Percentiles rank a stretch among this genome's conserved stretches.
phyloP scores from a whole-genome alignment of 1,284 basidiomycete genomes.

The Chondrostereum purpureum region DNA sequence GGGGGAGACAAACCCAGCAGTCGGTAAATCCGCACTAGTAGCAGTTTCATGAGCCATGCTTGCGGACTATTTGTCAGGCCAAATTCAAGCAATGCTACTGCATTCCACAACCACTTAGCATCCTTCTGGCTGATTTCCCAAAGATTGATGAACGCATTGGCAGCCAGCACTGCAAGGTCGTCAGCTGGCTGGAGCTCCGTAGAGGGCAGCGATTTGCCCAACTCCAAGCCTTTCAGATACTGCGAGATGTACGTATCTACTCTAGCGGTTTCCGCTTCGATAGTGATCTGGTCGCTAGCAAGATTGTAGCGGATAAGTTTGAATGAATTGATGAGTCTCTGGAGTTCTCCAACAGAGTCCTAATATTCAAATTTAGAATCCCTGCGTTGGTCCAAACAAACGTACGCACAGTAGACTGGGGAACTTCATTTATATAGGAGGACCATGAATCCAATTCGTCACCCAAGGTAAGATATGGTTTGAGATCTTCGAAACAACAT shows the following conservation, averaged over 20 bases:
- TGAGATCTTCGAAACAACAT: slow-evolving; percentile 82
- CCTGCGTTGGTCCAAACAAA: background rate
- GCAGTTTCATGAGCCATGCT: slow-evolving; percentile 68
- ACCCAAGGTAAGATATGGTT: slow-evolving; percentile 50
- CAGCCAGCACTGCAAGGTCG: slow-evolving; percentile 73
- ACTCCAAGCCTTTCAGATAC: slow-evolving; percentile 59
- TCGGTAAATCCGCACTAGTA: slow-evolving; percentile 74
- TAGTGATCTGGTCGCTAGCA: slow-evolving; percentile 36
- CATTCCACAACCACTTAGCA: slow-evolving; percentile 54
- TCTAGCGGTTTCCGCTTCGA: slow-evolving; percentile 48
- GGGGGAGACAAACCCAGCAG: slow-evolving; percentile 49
- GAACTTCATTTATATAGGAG: slow-evolving; percentile 42
- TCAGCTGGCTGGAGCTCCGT: slow-evolving; percentile 87
- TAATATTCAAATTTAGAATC: slow-evolving; percentile 19
- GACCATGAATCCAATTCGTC: slow-evolving; percentile 47
- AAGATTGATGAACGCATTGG: slow-evolving; percentile 58
- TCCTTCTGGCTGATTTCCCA: slow-evolving; percentile 51
- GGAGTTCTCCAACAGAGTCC: slow-evolving; percentile 44
- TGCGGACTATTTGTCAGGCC: slow-evolving; percentile 68
- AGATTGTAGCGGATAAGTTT: slow-evolving; percentile 66
- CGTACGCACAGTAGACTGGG: slow-evolving; percentile 42
- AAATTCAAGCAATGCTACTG: slow-evolving; percentile 63
- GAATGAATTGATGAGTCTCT: slow-evolving; percentile 60
- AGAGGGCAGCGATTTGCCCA: slow-evolving; percentile 59
- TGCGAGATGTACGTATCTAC: slow-evolving; percentile 47